These are phyloP conservation scores for Termitomyces eurrhizus DNA, from an alignment of 768 basidiomycete genomes.

Conservation along the genomic window DNA sequence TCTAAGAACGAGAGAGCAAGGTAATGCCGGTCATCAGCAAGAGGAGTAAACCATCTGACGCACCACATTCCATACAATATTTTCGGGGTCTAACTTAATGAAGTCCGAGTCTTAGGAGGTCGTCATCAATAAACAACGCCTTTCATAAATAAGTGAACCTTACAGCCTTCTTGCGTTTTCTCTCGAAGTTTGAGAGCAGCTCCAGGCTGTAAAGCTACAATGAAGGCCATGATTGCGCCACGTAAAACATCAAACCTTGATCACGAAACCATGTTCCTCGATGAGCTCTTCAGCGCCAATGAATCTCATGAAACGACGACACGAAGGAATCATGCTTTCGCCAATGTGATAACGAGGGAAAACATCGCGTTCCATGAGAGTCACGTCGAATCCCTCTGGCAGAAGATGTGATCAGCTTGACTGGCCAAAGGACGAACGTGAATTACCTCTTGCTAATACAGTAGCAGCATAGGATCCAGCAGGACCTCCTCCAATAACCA, in stretches of 20 bases:
- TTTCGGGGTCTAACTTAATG: conserved; percentile 41
- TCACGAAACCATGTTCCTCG: conserved; percentile 26
- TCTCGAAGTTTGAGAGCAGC: conserved; percentile 57
- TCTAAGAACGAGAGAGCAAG: conserved; percentile 23
- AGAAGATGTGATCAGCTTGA: conserved; percentile 16
- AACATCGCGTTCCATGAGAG: conserved; percentile 41
- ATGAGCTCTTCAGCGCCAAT: conserved; percentile 27
- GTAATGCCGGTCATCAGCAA: background rate
- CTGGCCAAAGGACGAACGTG: conserved; percentile 15
- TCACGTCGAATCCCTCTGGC: conserved; percentile 41
- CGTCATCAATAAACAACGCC: background rate
- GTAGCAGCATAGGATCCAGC: conserved; percentile 43
- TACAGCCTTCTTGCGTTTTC: conserved; percentile 54
- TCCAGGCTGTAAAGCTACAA: conserved; percentile 40
- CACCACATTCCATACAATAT: conserved; percentile 61
- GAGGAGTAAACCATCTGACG: conserved; percentile 16
- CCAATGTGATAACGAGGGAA: conserved; percentile 45
- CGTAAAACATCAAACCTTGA: conserved; percentile 21
- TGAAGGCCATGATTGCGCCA: conserved; percentile 4
- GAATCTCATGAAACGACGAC: conserved; percentile 29
- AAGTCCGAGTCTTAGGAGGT: conserved; percentile 51
- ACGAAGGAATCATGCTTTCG: conserved; percentile 30
- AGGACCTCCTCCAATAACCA: conserved; percentile 42
- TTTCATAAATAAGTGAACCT: conserved; percentile 13
- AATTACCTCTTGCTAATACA: conserved; percentile 38